Conservation (phyloP, 2,329 filamentous ascomycete genomes). For the Sarocladiaceae sp. region DNA sequence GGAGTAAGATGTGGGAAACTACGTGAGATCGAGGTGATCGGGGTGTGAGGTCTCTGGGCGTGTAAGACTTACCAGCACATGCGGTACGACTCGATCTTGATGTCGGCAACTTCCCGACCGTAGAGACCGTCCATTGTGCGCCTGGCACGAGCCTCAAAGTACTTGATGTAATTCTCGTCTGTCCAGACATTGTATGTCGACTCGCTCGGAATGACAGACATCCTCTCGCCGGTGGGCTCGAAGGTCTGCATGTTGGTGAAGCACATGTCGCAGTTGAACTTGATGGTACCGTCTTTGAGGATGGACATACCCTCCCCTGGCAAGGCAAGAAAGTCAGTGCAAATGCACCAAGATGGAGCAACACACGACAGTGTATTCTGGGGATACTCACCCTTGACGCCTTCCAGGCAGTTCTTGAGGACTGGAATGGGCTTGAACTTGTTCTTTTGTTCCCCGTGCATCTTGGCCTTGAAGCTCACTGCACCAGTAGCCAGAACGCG, state of each 20-base stretch:
- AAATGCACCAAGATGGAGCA: not conserved
- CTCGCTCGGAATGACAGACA: constrained; percentile 43
- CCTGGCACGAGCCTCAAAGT: constrained; percentile 37
- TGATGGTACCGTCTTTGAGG: constrained; percentile 44
- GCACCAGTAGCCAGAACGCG: constrained; percentile 52
- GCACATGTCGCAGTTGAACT: constrained; percentile 55
- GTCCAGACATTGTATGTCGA: constrained; percentile 36
- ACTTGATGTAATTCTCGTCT: constrained; percentile 30
- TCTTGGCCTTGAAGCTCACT: constrained; percentile 33
- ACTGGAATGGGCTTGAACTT: constrained; percentile 46
- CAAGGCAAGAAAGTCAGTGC: constrained; percentile 9
- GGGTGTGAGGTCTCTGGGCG: not conserved
- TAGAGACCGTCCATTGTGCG: constrained; percentile 34
- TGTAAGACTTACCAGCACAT: constrained; percentile 42
- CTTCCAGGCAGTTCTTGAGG: constrained; percentile 37
- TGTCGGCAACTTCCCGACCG: constrained; percentile 31
- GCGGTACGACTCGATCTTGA: constrained; percentile 35
- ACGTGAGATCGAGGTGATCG: not conserved
- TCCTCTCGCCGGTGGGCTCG: constrained; percentile 39
- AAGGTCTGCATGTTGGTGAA: constrained; percentile 47
- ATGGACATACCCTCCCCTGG: constrained; percentile 37
- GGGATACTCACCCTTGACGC: constrained; percentile 33
- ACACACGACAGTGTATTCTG: not conserved
- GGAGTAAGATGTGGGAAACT: not conserved
- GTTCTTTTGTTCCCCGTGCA: constrained; percentile 36